phyloP scores from a whole-genome alignment of 192 early-diverging fungal species.

The Dissophora ornata region DNA sequence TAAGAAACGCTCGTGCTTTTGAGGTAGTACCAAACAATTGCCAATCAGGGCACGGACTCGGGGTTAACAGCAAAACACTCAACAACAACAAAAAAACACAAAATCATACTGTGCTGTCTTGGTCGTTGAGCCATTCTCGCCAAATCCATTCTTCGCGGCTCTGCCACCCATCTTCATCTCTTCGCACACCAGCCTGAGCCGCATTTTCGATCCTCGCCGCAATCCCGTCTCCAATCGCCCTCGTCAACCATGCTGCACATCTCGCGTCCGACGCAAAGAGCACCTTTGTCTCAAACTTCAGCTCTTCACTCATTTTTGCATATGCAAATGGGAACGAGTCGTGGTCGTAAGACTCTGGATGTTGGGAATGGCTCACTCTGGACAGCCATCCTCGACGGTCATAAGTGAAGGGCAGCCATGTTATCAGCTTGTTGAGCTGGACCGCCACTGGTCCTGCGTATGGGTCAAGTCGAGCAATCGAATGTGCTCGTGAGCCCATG shows the following conservation, averaged over 20 bases:
- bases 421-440: conserved; percentile 17
- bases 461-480: conserved; percentile 14
- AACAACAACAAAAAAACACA: too few species aligned
- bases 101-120: conserved; percentile 48
- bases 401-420: conserved; percentile 6
- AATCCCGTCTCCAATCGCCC: conserved; percentile 25
- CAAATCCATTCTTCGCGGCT: conserved; percentile 36
- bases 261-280: conserved; percentile 34
- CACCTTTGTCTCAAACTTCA: conserved; percentile 13
- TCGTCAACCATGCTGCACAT: conserved; percentile 13
- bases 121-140: conserved; percentile 37
- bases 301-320: neutral
- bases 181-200: neutral
- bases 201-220: neutral
- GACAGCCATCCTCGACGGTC: conserved; percentile 8
- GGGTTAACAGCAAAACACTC: too few species aligned
- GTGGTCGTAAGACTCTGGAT: neutral
- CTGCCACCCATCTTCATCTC: conserved; percentile 34
- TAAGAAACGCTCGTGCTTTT: conserved; percentile 37
- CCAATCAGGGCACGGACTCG: too few species aligned
- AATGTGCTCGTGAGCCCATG: too few species aligned
- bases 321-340: neutral
- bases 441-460: conserved; percentile 23
- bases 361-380: neutral
- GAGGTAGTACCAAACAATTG: neutral